Conservation (phyloP, 352 stramenopile species). For the Pythium sukuiense region DNA sequence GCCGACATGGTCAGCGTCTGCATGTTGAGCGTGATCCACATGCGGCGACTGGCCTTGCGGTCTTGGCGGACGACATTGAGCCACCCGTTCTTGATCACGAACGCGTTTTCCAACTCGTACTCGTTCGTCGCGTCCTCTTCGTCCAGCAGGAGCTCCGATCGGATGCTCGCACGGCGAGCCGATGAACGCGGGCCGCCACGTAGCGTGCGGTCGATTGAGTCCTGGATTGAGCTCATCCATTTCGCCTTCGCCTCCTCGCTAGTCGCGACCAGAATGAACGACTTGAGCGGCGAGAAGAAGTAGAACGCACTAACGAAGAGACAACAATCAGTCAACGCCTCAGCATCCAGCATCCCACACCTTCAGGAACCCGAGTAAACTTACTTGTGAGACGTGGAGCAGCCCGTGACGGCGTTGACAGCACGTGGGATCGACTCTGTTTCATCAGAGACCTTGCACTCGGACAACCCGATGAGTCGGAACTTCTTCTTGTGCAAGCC, state of each 20-base stretch:
- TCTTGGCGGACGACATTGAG: constrained; percentile 61
- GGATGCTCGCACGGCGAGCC: constrained; percentile 49
- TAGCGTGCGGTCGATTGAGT: constrained; percentile 62
- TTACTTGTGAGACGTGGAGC: constrained; percentile 62
- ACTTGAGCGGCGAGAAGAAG: constrained; percentile 86
- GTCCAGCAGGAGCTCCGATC: constrained; percentile 57
- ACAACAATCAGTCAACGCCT: constrained; percentile 1
- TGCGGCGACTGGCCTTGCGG: constrained; percentile 37
- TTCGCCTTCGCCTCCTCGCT: constrained; percentile 58
- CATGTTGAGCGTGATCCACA: constrained; percentile 83
- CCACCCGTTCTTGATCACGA: constrained; percentile 88
- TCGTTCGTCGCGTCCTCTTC: constrained; percentile 64
- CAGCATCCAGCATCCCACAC: not conserved
- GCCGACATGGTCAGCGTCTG: constrained; percentile 66
- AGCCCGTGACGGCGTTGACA: constrained; percentile 50
- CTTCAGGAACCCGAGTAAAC: constrained; percentile 1
- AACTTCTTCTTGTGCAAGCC: constrained; percentile 84
- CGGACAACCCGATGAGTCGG: constrained; percentile 73
- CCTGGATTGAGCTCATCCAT: constrained; percentile 67
- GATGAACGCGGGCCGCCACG: constrained; percentile 40
- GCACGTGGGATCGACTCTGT: constrained; percentile 68
- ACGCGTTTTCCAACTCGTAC: constrained; percentile 63
- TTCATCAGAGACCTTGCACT: constrained; percentile 75
- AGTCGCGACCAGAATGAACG: constrained; percentile 77
- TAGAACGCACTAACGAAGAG: constrained; percentile 63